Conservation (phyloP, 345 rosid genomes). For the Eucalyptus rudis region DNA sequence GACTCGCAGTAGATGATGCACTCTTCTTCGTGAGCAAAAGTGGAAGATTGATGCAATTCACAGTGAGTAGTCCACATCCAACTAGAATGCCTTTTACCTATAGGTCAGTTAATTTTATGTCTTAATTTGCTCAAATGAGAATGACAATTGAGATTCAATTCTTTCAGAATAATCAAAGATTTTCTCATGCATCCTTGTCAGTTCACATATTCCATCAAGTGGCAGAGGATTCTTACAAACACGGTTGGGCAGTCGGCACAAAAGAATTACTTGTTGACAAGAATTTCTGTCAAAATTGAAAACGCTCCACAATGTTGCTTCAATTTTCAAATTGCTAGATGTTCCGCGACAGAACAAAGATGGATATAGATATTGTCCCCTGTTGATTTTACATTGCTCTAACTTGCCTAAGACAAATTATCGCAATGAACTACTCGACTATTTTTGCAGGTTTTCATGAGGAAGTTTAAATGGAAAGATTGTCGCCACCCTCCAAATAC, state of each 20-base stretch:
- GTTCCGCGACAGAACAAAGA: background rate
- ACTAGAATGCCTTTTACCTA: background rate
- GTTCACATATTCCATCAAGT: background rate
- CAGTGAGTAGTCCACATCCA: slow-evolving; percentile 21
- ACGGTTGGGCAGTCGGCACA: background rate
- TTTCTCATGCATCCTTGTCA: background rate
- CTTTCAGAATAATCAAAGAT: background rate
- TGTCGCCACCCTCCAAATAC: slow-evolving; percentile 35
- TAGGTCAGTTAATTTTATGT: background rate
- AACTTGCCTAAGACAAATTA: background rate
- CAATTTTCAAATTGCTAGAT: background rate
- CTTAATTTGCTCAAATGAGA: background rate
- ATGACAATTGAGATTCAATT: background rate
- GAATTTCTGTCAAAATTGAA: background rate
- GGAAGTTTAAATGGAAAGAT: slow-evolving; percentile 59
- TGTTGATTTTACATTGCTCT: background rate
- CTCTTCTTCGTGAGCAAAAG: slow-evolving; percentile 51
- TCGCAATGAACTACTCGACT: background rate
- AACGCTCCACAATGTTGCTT: background rate
- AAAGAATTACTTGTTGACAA: background rate
- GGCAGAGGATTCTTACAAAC: background rate
- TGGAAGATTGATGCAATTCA: slow-evolving; percentile 52
- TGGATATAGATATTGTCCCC: background rate
- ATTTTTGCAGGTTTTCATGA: slow-evolving; percentile 30
- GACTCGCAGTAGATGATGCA: slow-evolving; percentile 43